These are phyloP conservation scores for Rubia tinctorum DNA, from an alignment of 305 asterid genomes.

Conservation along the genomic window DNA sequence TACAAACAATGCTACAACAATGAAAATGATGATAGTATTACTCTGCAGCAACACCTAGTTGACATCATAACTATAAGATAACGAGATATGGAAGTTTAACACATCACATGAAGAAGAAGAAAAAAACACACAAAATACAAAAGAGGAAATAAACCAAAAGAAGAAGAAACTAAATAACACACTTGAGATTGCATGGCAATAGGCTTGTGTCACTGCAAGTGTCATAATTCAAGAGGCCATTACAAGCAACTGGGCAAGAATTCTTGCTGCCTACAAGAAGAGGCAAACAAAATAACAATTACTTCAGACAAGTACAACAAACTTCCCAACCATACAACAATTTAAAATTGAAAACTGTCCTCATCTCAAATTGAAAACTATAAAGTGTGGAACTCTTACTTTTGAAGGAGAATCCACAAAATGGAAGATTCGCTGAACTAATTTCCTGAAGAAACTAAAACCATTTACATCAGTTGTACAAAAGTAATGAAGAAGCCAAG, in stretches of 20 bases:
- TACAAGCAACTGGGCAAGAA: constrained; percentile 67
- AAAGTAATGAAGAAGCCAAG: too few species aligned
- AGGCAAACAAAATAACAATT: constrained; percentile 8
- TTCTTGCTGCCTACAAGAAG: constrained; percentile 58
- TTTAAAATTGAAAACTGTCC: too few species aligned
- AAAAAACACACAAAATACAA: neutral
- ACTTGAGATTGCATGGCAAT: constrained; percentile 91
- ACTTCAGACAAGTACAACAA: too few species aligned
- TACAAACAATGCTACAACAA: neutral
- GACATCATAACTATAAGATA: neutral
- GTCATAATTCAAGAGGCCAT: constrained; percentile 72
- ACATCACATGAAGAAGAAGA: neutral
- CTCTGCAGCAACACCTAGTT: neutral
- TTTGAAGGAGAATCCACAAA: too few species aligned
- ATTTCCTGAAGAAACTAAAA: too few species aligned
- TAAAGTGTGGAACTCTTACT: too few species aligned
- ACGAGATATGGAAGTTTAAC: neutral
- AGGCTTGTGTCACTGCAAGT: constrained; percentile 79
- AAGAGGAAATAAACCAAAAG: neutral
- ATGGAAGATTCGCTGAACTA: too few species aligned
- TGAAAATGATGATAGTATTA: neutral
- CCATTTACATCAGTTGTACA: too few species aligned
- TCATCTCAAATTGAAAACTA: too few species aligned
- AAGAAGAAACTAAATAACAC: constrained; percentile 16
- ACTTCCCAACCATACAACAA: too few species aligned